These are phyloP conservation scores for Aspergillus fructus DNA, from an alignment of 2,329 filamentous ascomycete species.

Conservation along the genomic window DNA sequence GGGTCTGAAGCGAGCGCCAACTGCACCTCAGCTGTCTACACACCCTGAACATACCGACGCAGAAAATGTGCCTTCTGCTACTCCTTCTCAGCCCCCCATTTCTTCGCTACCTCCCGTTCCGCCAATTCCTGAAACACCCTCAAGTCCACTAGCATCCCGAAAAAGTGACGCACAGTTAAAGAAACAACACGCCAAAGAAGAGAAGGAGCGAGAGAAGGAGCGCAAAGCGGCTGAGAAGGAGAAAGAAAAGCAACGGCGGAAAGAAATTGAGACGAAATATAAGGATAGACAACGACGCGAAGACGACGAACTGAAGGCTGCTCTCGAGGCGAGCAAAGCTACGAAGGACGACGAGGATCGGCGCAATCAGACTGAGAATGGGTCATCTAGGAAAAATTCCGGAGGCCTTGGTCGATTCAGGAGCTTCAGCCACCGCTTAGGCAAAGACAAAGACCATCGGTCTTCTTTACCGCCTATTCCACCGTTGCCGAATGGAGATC, in stretches of 20 bases:
- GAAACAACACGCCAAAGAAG: constrained; percentile 62
- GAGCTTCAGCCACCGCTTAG: constrained; percentile 73
- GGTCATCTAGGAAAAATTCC: constrained; percentile 42
- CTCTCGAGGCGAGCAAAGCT: constrained; percentile 65
- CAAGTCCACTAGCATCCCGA: constrained; percentile 48
- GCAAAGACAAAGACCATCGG: constrained; percentile 39
- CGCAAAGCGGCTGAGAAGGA: constrained; percentile 50
- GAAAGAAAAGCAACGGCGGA: constrained; percentile 55
- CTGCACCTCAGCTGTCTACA: constrained; percentile 50
- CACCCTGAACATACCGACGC: constrained; percentile 32
- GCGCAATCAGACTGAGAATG: constrained; percentile 31
- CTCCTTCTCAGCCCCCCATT: constrained; percentile 22
- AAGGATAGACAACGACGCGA: constrained; percentile 52
- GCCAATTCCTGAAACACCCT: constrained; percentile 34
- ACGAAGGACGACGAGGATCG: constrained; percentile 57
- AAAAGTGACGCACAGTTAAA: constrained; percentile 66
- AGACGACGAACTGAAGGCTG: constrained; percentile 62
- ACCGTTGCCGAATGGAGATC: constrained; percentile 20
- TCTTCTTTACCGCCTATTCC: constrained; percentile 28
- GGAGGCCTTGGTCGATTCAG: constrained; percentile 66
- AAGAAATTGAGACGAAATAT: constrained; percentile 54
- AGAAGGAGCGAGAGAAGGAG: constrained; percentile 62
- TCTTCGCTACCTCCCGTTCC: constrained; percentile 23
- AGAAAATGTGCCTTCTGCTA: constrained; percentile 10
- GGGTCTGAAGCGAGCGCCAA: constrained; percentile 40